phyloP scores from a whole-genome alignment of 169 alveolate species.

The Eimeria falciformis region DNA sequence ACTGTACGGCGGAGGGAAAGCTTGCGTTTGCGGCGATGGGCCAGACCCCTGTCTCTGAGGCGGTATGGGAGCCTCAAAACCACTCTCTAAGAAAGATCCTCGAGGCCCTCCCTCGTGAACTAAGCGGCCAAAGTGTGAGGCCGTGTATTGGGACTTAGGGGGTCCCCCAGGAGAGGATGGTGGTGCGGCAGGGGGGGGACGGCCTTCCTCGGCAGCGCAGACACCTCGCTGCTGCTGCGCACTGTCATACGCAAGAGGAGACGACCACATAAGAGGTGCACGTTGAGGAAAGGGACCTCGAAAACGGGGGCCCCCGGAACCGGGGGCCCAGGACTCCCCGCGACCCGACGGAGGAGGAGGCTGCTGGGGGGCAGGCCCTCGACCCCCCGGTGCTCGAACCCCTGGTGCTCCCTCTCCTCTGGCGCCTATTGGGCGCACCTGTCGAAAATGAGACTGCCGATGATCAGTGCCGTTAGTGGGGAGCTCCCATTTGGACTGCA shows the following conservation, averaged over 20 bases:
- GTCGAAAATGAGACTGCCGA: neutral
- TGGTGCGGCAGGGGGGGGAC: neutral
- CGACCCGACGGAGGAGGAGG: neutral
- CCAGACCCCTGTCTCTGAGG: no score
- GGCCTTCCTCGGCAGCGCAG: neutral
- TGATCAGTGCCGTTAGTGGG: neutral
- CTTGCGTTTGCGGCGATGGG: no score
- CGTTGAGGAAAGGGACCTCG: neutral
- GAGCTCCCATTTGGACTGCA: neutral
- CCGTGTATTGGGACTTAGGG: neutral
- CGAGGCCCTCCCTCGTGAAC: slow-evolving; percentile 47
- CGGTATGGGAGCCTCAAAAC: no score
- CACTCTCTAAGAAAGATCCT: neutral
- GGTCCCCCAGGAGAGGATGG: slow-evolving; percentile 8
- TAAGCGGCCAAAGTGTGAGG: slow-evolving; percentile 1
- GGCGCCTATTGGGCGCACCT: neutral
- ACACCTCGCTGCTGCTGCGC: slow-evolving; percentile 21
- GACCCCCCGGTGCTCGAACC: slow-evolving; percentile 12
- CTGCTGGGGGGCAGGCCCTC: slow-evolving; percentile 17
- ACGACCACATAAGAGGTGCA: neutral
- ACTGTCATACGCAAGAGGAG: slow-evolving; percentile 60
- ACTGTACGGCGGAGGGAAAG: no score
- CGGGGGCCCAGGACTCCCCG: slow-evolving; percentile 10
- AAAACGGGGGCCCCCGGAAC: neutral
- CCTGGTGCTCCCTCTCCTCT: no score